Percentiles rank a stretch among this genome's conserved stretches.
These are phyloP conservation scores for Pterulicium gracile DNA, from an alignment of 1,284 basidiomycete species.

Conservation along the genomic window DNA sequence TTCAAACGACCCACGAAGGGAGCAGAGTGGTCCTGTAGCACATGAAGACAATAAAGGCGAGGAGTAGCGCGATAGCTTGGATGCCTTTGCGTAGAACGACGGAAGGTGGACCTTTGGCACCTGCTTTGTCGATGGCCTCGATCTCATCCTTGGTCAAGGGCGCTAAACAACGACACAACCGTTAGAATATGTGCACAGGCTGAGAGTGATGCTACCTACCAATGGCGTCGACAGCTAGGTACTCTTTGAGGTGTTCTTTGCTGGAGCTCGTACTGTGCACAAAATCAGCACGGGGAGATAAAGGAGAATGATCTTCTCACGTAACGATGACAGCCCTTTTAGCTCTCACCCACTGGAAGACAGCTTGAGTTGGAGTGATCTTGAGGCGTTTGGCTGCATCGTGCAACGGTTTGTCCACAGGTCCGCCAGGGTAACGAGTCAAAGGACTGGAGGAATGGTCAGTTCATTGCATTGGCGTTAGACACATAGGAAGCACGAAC, in stretches of 20 bases:
- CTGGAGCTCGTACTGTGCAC: slow-evolving; percentile 34
- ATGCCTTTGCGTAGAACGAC: slow-evolving; percentile 5
- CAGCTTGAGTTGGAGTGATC: slow-evolving; percentile 43
- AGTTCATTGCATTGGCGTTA: neutral
- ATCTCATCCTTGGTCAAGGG: slow-evolving; percentile 37
- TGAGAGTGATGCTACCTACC: slow-evolving; percentile 18
- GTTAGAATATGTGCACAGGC: neutral
- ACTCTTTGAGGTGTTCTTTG: slow-evolving; percentile 39
- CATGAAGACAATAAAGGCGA: too few relatives aligned
- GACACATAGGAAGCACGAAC: slow-evolving; percentile 15
- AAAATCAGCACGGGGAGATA: neutral
- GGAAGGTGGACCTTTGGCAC: slow-evolving; percentile 23
- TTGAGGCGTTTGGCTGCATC: slow-evolving; percentile 33
- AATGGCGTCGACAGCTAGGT: slow-evolving; percentile 38
- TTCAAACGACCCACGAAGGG: too few relatives aligned
- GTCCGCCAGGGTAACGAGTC: slow-evolving; percentile 42
- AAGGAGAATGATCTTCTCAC: slow-evolving; percentile 19
- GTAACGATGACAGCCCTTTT: slow-evolving; percentile 42
- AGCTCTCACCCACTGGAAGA: slow-evolving; percentile 38
- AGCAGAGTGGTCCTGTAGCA: too few relatives aligned
- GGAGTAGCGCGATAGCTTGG: too few relatives aligned
- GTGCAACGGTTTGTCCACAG: slow-evolving; percentile 40
- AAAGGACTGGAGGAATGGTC: slow-evolving; percentile 28
- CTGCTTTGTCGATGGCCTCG: slow-evolving; percentile 46
- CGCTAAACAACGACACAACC: slow-evolving; percentile 15